Conservation (phyloP, 2,329 filamentous ascomycete species). For the Penicillium sp. region DNA sequence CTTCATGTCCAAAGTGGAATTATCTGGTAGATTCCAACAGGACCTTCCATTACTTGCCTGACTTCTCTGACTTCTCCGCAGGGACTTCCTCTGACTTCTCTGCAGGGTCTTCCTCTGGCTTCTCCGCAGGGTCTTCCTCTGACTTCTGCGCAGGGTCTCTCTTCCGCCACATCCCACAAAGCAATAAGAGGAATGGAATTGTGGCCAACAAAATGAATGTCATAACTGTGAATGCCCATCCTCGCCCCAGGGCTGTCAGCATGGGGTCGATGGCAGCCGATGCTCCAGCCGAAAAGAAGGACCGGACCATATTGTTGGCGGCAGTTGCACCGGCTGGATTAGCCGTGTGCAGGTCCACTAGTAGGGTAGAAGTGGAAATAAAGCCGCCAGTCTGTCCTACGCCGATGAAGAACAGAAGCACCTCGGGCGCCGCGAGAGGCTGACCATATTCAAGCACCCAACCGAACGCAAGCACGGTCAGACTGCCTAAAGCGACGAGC, state of each 20-base stretch:
- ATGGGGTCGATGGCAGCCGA: conserved; percentile 18
- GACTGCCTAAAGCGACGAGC: conserved; percentile 13
- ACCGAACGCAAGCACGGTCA: conserved; percentile 21
- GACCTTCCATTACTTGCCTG: too few species aligned
- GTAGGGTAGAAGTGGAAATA: conserved; percentile 12
- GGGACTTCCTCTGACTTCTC: too few species aligned
- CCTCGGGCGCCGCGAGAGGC: conserved; percentile 11
- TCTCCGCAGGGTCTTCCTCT: background rate
- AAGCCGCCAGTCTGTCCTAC: conserved; percentile 15
- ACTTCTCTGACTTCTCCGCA: too few species aligned
- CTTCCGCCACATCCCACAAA: conserved; percentile 6
- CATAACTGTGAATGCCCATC: conserved; percentile 18
- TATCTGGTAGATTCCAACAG: too few species aligned
- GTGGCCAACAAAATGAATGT: conserved; percentile 9
- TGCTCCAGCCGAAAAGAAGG: conserved; percentile 15
- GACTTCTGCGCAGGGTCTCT: background rate
- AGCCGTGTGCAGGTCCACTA: conserved; percentile 13
- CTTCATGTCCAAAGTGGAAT: too few species aligned
- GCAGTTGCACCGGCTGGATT: conserved; percentile 17
- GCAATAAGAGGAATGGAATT: conserved; percentile 9
- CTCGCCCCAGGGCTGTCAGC: conserved; percentile 15
- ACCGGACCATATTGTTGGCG: conserved; percentile 18
- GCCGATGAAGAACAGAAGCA: conserved; percentile 16
- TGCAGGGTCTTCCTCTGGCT: too few species aligned
- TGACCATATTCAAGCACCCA: conserved; percentile 11